Base-by-base conservation (phyloP, 352 stramenopile genomes). In the Globisporangium rhizosaccharum region DNA sequence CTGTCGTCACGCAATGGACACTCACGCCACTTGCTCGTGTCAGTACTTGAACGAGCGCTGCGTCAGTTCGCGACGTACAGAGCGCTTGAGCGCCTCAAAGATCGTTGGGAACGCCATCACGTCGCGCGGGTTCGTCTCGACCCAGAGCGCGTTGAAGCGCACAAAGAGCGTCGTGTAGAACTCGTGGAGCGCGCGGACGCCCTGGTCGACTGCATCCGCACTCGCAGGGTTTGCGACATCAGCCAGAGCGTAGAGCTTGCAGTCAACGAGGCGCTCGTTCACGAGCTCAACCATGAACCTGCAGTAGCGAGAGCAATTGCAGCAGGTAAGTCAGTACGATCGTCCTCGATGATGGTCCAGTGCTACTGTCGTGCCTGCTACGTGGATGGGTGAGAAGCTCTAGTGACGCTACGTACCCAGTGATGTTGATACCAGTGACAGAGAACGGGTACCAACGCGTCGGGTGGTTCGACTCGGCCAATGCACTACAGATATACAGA, bases 401-500 rank as follows among this genome's bases (percentile, higher is more conserved):
- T 51, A 18, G 8, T 8, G n/a, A 53, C 12, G 11, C 25, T 18
- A 37, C 65, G 28, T 58, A 85, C 77, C 74, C 74, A 2, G 85
- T 94, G 60, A 94, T 82, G 62, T 94, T 94, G 70, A 94, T 94
- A 20, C 85, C 85, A 4, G 85, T 93, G 11, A 92, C 80, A 9
- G 83, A 76, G 54, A 94, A 94, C 41, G 85, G 85, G 56, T 94
- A 94, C 85, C 85, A 94, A 15, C 82, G 75, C 26, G 80, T 91
- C 39, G 79, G 85, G 53, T 94, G 85, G 55, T 92, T 93, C 17
- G 85, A 92, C 57, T 94, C 83, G 12, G 79, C 75, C 41, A 94
- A 60, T 0, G 82, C 82, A 28, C 85, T 94, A 46, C 14, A 56
- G n/a, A 48, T 20, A 12, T 30, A 6, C 8, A 47, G 2, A 46